Percentiles rank a stretch among this genome's conserved stretches.
phyloP scores from a whole-genome alignment of 2,329 filamentous ascomycete genomes.

The Aspergillus hortae region DNA sequence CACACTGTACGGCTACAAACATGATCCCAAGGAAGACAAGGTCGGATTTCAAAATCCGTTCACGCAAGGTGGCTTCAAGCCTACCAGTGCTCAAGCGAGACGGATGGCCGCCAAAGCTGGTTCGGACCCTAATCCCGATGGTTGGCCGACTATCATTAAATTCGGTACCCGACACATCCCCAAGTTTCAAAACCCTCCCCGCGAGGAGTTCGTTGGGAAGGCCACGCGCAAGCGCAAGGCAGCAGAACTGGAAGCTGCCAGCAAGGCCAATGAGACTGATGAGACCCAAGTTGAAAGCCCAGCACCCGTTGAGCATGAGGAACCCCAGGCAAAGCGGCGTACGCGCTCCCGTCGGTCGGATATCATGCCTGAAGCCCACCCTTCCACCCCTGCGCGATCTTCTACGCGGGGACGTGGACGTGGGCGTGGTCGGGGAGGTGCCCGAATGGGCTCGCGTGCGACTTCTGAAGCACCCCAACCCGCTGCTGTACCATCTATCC shows the following conservation, averaged over 20 bases:
- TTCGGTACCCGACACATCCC: conserved; percentile 36
- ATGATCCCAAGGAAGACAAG: conserved; percentile 47
- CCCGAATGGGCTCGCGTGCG: conserved; percentile 19
- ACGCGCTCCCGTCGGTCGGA: conserved; percentile 28
- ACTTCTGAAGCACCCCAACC: conserved; percentile 17
- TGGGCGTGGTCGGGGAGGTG: conserved; percentile 27
- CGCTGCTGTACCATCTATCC: conserved; percentile 2
- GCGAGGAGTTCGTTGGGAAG: conserved; percentile 25
- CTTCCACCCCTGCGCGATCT: conserved; percentile 13
- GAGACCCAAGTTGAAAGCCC: conserved; percentile 25
- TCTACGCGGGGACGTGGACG: conserved; percentile 27
- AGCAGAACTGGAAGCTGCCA: conserved; percentile 30
- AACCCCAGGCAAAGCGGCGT: conserved; percentile 29
- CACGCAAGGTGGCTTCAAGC: conserved; percentile 48
- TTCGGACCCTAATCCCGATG: conserved; percentile 40
- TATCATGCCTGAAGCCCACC: conserved; percentile 18
- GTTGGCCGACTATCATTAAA: conserved; percentile 35
- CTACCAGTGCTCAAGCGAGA: conserved; percentile 40
- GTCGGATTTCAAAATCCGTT: conserved; percentile 56
- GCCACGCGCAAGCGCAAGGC: conserved; percentile 37
- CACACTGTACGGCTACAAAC: conserved; percentile 57
- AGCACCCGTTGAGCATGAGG: conserved; percentile 25
- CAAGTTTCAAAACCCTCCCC: conserved; percentile 31
- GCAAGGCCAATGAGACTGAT: conserved; percentile 24
- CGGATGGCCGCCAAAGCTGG: conserved; percentile 36